phyloP scores from a whole-genome alignment of 1,284 basidiomycete genomes.

The Malassezia restricta region DNA sequence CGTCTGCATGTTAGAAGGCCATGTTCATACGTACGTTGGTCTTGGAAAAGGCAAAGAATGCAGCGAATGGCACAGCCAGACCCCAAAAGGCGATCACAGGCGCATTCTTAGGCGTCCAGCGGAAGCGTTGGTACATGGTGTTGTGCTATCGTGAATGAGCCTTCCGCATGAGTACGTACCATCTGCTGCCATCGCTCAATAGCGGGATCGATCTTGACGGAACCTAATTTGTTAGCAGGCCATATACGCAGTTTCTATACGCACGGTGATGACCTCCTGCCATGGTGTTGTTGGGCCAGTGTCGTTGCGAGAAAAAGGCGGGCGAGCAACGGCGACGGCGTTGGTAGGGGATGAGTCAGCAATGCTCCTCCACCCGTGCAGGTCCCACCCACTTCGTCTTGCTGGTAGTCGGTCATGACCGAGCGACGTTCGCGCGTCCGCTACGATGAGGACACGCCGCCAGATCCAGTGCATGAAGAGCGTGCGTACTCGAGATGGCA shows the following conservation, averaged over 20 bases:
- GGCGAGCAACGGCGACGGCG: background rate
- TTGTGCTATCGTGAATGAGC: slow-evolving; percentile 21
- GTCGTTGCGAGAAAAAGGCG: background rate
- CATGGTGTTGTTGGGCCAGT: slow-evolving; percentile 18
- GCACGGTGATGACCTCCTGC: slow-evolving; percentile 35
- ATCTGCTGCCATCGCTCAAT: slow-evolving; percentile 40
- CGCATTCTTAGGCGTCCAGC: slow-evolving; percentile 27
- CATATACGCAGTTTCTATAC: background rate
- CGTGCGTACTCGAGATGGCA: background rate
- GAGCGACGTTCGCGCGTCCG: background rate
- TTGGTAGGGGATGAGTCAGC: too few species aligned
- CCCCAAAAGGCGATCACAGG: slow-evolving; percentile 27
- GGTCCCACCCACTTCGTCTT: background rate
- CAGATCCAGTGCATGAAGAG: background rate
- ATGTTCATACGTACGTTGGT: slow-evolving; percentile 24
- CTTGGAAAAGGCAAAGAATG: slow-evolving; percentile 23
- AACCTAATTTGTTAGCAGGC: slow-evolving; percentile 19
- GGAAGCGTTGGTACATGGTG: slow-evolving; percentile 42
- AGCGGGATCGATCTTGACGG: slow-evolving; percentile 39
- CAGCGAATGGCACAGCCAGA: slow-evolving; percentile 23
- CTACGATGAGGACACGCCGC: slow-evolving; percentile 3
- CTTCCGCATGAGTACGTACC: slow-evolving; percentile 10
- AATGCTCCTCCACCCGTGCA: too few species aligned
- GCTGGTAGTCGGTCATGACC: background rate
- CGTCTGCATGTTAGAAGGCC: slow-evolving; percentile 16